Evolutionary conservation across 1,284 basidiomycete species (phyloP), one percentile per base, ranked within the genome.

Genomic region (Coniferiporia sulphurascens): DNA sequence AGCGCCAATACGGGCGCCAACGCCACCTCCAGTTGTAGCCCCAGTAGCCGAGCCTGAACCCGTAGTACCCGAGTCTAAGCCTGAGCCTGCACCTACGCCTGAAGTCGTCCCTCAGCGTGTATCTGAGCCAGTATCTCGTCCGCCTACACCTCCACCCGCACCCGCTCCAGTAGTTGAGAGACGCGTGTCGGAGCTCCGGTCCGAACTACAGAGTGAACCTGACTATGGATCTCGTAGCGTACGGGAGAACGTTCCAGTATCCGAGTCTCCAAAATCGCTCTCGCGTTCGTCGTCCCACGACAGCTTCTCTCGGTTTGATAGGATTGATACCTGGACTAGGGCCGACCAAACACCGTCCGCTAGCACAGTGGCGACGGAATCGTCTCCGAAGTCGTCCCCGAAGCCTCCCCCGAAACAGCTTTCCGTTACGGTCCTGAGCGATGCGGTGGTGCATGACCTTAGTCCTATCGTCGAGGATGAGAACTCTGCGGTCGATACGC

Each of bases 341-440:
- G 35, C 38, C 13, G 62, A 61, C 19, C 49, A 17, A 12, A 21
- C 56, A 10, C 53, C 48, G 22, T 41, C 62, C 1, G 59, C 56
- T 10, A n/a, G n/a, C n/a, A n/a, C n/a, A n/a, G n/a, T n/a, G n/a
- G 59, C 64, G 13, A 59, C 64, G 34, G 64, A 62, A 48, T 27
- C 27, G 27, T 63, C 64, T 4, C 32, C 46, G 8, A 49, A 52
- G n/a, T 27, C 27, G 27, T 63, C 64, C 2, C 32, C 46, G 8
- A 49, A 52, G n/a, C 58, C 52, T 48, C 32, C 65, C 7, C 51
- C 15, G 2, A 55, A 38, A n/a, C 10, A 51, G 21, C 27, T 60
- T 7, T 60, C 58, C 17, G 9, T 60, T 9, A 46, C 52, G 12
- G 45, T 50, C 12, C 52, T 49, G 13, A 22, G 34, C n/a, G 59